phyloP scores from a whole-genome alignment of 2,329 filamentous ascomycete genomes.

The Plectosphaerella cucumerina region DNA sequence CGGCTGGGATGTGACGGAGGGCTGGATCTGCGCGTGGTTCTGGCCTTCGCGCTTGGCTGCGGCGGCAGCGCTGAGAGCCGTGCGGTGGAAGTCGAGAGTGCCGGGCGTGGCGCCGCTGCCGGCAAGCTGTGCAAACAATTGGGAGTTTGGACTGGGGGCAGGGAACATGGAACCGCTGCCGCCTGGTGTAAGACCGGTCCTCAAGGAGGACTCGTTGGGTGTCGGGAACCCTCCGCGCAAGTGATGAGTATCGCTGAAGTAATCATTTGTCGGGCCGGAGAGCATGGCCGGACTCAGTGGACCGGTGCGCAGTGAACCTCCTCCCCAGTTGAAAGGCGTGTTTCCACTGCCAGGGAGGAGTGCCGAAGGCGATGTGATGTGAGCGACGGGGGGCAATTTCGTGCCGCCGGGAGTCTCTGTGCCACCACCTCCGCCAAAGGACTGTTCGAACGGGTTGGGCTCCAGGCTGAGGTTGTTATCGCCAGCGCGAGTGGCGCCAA shows the following conservation, averaged over 20 bases:
- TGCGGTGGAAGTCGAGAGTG: constrained; percentile 91
- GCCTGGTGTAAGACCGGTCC: constrained; percentile 88
- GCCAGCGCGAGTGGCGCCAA: constrained; percentile 51
- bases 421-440: constrained; percentile 63
- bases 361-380: constrained; percentile 85
- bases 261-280: constrained; percentile 78
- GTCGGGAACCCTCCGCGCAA: constrained; percentile 78
- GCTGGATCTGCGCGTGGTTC: constrained; percentile 25
- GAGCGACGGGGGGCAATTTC: constrained; percentile 83
- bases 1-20: constrained; percentile 15
- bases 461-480: constrained; percentile 62
- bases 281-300: constrained; percentile 97
- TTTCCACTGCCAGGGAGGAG: constrained; percentile 70
- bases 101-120: constrained; percentile 82
- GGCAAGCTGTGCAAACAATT: constrained; percentile 74
- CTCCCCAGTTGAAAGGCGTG: constrained; percentile 73
- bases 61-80: constrained; percentile 75
- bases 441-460: constrained; percentile 96
- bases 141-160: constrained; percentile 80
- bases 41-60: constrained; percentile 57
- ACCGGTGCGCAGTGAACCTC: constrained; percentile 82
- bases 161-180: constrained; percentile 98
- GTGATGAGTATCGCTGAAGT: constrained; percentile 77
- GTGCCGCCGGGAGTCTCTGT: constrained; percentile 79
- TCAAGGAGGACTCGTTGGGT: constrained; percentile 90